These are phyloP conservation scores for Didymella pomorum DNA, from an alignment of 2,329 filamentous ascomycete species.

Conservation along the genomic window DNA sequence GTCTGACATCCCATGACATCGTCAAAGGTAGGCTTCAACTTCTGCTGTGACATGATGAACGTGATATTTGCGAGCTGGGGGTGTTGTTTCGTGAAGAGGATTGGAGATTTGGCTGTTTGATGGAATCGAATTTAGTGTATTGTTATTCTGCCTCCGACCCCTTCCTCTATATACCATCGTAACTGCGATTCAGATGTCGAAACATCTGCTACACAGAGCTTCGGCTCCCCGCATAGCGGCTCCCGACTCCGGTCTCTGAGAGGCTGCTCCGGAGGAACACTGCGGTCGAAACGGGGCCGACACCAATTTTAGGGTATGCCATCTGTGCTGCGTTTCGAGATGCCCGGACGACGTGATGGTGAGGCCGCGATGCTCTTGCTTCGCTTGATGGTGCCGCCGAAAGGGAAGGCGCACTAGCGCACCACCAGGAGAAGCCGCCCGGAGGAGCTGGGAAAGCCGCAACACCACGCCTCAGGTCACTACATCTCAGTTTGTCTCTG, in stretches of 20 bases:
- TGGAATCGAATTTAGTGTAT: constrained; percentile 1
- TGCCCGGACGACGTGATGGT: constrained; percentile 13
- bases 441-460: neutral
- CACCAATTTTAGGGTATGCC: constrained; percentile 27
- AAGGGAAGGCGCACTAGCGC: constrained; percentile 19
- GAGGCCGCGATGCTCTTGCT: constrained; percentile 11
- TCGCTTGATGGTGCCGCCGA: constrained; percentile 23
- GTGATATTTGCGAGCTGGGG: neutral
- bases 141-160: constrained; percentile 5
- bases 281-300: constrained; percentile 39
- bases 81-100: neutral
- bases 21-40: constrained; percentile 47
- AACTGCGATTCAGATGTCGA: constrained; percentile 22
- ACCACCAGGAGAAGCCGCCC: neutral
- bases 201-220: constrained; percentile 29
- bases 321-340: constrained; percentile 31
- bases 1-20: constrained; percentile 61
- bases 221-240: constrained; percentile 47
- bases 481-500: neutral
- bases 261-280: constrained; percentile 28
- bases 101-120: neutral
- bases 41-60: constrained; percentile 40
- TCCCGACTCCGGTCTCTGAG: constrained; percentile 29
- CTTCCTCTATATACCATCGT: constrained; percentile 33
- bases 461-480: constrained; percentile 2